phyloP scores from a whole-genome alignment of 2,329 filamentous ascomycete species.

The Verticillium tricorpus region DNA sequence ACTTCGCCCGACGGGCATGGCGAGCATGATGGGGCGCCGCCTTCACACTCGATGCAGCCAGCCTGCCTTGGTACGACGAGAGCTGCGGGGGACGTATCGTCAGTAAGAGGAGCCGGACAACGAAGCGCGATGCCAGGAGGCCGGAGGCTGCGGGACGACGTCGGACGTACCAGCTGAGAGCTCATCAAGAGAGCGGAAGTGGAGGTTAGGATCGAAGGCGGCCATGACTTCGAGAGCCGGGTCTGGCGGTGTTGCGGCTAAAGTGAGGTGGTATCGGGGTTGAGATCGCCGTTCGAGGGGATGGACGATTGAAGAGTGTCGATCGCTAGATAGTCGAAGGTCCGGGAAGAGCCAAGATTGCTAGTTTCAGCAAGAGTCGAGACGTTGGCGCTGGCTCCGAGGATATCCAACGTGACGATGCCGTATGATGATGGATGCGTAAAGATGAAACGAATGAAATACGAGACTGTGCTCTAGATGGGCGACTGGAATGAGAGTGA shows the following conservation, averaged over 20 bases:
- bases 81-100: constrained; percentile 5
- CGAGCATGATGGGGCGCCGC: constrained; percentile 37
- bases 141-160: background rate
- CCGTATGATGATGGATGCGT: background rate
- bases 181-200: constrained; percentile 13
- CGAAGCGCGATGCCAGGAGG: no score
- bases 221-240: constrained; percentile 4
- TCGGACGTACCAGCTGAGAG: constrained; percentile 9
- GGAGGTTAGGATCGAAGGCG: constrained; percentile 11
- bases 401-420: background rate
- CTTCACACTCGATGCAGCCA: constrained; percentile 42
- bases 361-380: background rate
- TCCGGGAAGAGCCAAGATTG: background rate
- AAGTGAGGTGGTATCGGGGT: background rate
- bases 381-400: background rate
- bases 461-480: background rate
- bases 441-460: constrained; percentile 3
- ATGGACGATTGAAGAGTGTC: background rate
- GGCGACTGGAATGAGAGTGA: background rate
- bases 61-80: constrained; percentile 33
- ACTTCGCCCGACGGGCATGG: constrained; percentile 33
- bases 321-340: background rate
- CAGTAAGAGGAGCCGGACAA: background rate
- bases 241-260: background rate
- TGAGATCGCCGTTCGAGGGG: background rate